Evolutionary conservation across 2,329 filamentous ascomycete species (phyloP).

Genomic region (Pseudocercospora macadamiae): DNA sequence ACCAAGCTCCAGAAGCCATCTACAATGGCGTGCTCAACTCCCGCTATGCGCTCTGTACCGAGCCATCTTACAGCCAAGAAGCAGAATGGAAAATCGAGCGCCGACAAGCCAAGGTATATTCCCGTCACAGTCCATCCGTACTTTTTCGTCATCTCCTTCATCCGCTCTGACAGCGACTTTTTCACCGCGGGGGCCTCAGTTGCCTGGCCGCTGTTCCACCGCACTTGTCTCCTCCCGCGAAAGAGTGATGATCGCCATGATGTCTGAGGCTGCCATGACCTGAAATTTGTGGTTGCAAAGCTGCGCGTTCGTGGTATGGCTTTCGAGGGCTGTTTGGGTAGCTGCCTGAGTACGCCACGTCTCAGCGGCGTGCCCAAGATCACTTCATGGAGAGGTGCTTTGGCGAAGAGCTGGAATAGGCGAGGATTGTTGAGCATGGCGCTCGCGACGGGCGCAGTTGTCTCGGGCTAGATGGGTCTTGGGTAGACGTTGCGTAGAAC

Average conservation of each 20-base stretch:
- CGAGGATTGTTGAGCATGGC: conserved; percentile 25
- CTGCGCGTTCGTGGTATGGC: conserved; percentile 12
- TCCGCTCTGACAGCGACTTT: conserved; percentile 58
- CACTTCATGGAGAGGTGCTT: conserved; percentile 18
- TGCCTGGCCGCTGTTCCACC: conserved; percentile 41
- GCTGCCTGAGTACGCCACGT: conserved; percentile 14
- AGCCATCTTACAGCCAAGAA: conserved; percentile 83
- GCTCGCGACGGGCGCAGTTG: conserved; percentile 1
- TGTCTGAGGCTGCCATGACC: conserved; percentile 9
- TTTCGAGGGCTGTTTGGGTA: conserved; percentile 12
- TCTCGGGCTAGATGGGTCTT: background rate
- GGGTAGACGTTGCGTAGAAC: background rate
- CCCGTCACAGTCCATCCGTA: conserved; percentile 93
- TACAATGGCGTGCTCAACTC: conserved; percentile 69
- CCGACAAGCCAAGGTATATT: conserved; percentile 83
- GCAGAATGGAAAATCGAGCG: conserved; percentile 92
- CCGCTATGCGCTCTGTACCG: conserved; percentile 83
- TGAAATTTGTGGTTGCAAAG: conserved; percentile 15
- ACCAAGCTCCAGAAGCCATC: conserved; percentile 62
- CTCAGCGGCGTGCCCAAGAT: conserved; percentile 9
- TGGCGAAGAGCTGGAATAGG: conserved; percentile 19
- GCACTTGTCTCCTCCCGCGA: conserved; percentile 31
- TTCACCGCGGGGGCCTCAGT: conserved; percentile 19
- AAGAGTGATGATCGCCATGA: conserved; percentile 25
- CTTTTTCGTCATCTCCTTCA: conserved; percentile 84